Base-by-base conservation (phyloP, 2,329 filamentous ascomycete genomes). In the Raffaelea arxii region DNA sequence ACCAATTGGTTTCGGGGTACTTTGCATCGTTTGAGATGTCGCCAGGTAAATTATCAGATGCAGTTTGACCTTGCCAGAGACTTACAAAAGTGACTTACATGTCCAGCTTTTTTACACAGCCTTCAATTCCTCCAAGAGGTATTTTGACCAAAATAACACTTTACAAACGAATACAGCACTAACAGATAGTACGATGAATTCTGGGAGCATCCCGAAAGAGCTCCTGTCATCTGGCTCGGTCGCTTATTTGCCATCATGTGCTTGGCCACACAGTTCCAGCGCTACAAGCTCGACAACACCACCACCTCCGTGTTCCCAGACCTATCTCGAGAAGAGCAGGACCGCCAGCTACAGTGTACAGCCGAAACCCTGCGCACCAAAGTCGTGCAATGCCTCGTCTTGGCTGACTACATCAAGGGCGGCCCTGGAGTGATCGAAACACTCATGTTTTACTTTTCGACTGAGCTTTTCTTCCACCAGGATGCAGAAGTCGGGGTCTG, bases 121-220 rank as follows among this genome's bases (percentile, higher is more conserved):
- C 25, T 23, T 23, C 41, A 43, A 16, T 43, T 43, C 24, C 41
- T 43, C 11, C 25, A 43, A 35, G 25, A 27, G 16, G 40, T 30
- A 18, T 9, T 10, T n/a, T 24, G n/a, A n/a, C n/a, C n/a, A n/a
- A n/a, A n/a, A n/a, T n/a, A n/a, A n/a, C n/a, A n/a, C n/a, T n/a
- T n/a, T n/a, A n/a, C n/a, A n/a, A n/a, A n/a, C n/a, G n/a, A n/a
- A n/a, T n/a, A n/a, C n/a, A n/a, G n/a, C n/a, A n/a, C n/a, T n/a
- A n/a, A n/a, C n/a, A n/a, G n/a, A n/a, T n/a, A 59, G 55, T 68
- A 68, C 41, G 56, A 58, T 19, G 52, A 51, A 6, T 67, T 65
- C 51, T 68, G 65, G 64, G 50, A 55, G 22, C 53, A 58, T 16
- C 64, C 63, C 2, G 44, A 53, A 4, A 51, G 54, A 1, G 56